Conservation (phyloP, 345 rosid species). For the Geranium brycei region DNA sequence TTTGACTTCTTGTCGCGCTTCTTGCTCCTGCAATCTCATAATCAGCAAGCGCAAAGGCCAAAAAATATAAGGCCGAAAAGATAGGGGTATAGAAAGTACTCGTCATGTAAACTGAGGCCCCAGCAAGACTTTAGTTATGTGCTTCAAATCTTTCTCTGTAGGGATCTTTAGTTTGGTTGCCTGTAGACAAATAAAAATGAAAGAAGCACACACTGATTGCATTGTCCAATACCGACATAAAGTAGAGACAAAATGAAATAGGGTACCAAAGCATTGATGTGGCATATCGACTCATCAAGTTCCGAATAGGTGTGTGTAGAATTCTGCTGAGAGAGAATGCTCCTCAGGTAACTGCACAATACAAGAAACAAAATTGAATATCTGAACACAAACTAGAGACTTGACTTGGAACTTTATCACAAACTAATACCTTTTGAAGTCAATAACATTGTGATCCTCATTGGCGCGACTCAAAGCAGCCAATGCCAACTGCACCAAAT, state of each 20-base stretch:
- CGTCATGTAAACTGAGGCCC: conserved; percentile 73
- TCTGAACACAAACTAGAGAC: background rate
- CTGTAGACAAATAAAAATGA: conserved; percentile 16
- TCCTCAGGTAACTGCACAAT: conserved; percentile 44
- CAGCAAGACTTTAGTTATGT: conserved; percentile 81
- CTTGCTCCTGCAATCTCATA: conserved; percentile 30
- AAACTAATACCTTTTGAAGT: conserved; percentile 57
- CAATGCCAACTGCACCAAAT: conserved; percentile 60
- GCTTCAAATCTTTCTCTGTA: conserved; percentile 91
- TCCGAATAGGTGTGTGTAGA: conserved; percentile 38
- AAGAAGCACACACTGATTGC: too few species aligned
- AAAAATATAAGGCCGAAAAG: background rate
- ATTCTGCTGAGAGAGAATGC: conserved; percentile 45
- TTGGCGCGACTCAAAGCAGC: conserved; percentile 64
- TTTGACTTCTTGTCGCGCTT: conserved; percentile 85
- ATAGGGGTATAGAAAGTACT: conserved; percentile 29
- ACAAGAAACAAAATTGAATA: background rate
- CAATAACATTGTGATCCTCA: conserved; percentile 38
- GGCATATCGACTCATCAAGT: conserved; percentile 39
- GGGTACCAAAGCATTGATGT: conserved; percentile 50
- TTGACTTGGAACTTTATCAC: background rate
- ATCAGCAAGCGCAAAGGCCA: background rate
- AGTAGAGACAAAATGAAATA: too few species aligned
- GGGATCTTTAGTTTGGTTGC: conserved; percentile 58
- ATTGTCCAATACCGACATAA: too few species aligned